Evolutionary conservation across 192 early-diverging fungal genomes (phyloP).

Genomic region (Umbelopsis sp.): DNA sequence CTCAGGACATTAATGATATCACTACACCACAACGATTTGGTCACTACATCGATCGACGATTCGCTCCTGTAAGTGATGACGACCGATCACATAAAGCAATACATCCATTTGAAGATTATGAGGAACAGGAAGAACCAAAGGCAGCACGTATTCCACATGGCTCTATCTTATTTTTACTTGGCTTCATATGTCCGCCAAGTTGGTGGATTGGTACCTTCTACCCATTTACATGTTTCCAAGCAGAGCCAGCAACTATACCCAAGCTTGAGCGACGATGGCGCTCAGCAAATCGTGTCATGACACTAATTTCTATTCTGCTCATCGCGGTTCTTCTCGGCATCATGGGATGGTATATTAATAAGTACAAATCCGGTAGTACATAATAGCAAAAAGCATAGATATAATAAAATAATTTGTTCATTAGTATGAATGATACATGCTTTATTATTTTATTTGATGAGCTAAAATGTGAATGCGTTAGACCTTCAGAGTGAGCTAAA

Average conservation of each 20-base stretch:
- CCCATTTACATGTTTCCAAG: neutral
- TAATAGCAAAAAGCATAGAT: neutral
- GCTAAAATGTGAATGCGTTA: too few relatives aligned
- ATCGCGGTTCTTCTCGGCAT: constrained; percentile 3
- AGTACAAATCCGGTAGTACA: neutral
- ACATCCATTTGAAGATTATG: neutral
- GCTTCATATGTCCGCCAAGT: constrained; percentile 2
- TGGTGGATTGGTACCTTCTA: constrained; percentile 8
- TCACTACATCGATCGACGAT: neutral
- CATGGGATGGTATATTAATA: constrained; percentile 9
- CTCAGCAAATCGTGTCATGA: constrained; percentile 10
- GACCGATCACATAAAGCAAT: neutral
- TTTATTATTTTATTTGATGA: too few relatives aligned
- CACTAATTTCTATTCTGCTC: neutral
- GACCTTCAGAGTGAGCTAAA: too few relatives aligned
- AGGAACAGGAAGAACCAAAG: neutral
- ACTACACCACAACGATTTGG: neutral
- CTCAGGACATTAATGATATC: neutral
- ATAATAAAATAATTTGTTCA: neutral
- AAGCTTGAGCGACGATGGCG: constrained; percentile 12
- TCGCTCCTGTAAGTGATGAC: neutral
- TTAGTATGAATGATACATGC: too few relatives aligned
- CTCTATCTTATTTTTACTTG: neutral
- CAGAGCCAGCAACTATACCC: neutral
- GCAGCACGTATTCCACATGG: neutral